phyloP scores from a whole-genome alignment of 768 basidiomycete species.

The Rhodosporidiobolus sp. region DNA sequence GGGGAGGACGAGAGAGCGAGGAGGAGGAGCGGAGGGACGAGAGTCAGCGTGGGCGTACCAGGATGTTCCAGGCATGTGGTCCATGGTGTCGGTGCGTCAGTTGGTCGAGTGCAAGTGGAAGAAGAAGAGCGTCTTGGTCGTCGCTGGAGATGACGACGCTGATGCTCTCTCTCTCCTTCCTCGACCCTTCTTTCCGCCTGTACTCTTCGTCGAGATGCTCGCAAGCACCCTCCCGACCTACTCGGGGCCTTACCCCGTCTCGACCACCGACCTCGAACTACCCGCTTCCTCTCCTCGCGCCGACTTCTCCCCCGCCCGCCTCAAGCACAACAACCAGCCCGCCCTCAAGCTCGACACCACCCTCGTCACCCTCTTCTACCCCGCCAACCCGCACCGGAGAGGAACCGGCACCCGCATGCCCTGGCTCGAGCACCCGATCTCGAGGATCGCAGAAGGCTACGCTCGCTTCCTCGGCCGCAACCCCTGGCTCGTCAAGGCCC shows the following conservation, averaged over 20 bases:
- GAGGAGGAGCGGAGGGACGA: background rate
- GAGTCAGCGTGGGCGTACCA: constrained; percentile 4
- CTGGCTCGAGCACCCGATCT: constrained; percentile 30
- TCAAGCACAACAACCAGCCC: constrained; percentile 1
- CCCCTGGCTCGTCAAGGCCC: background rate
- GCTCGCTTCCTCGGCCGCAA: constrained; percentile 14
- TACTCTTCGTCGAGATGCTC: constrained; percentile 7
- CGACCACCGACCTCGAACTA: constrained; percentile 30
- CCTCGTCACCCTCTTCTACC: constrained; percentile 41
- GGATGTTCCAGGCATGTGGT: constrained; percentile 38
- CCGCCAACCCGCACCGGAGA: background rate
- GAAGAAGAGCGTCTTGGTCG: background rate
- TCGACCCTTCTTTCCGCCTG: background rate
- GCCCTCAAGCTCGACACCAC: constrained; percentile 35
- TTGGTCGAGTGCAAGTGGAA: background rate
- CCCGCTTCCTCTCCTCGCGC: background rate
- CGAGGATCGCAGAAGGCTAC: constrained; percentile 30
- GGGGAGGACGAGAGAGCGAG: background rate
- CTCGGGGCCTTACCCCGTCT: constrained; percentile 25
- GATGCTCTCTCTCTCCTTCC: background rate
- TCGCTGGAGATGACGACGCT: background rate
- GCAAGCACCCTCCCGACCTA: background rate
- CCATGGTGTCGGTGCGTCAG: background rate
- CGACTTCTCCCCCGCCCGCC: constrained; percentile 3
- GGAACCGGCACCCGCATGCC: background rate